phyloP scores from a whole-genome alignment of 1,139 yeast species.

The Saccharomyces hybrid region DNA sequence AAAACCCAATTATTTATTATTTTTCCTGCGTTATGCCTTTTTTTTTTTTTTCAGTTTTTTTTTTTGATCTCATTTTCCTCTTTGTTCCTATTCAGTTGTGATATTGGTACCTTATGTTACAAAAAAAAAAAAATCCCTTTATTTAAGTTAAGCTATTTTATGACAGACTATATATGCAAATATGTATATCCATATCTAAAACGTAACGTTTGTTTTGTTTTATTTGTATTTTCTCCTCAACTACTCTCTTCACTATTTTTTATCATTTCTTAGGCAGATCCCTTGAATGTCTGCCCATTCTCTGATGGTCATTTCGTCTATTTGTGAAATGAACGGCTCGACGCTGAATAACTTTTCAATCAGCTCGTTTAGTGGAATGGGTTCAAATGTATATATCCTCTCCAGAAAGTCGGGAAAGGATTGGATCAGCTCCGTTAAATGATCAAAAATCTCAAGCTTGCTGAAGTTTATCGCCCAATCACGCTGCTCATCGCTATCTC shows the following conservation, averaged over 20 bases:
- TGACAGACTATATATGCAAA: background rate
- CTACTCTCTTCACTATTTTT: background rate
- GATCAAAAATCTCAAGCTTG: slow-evolving; percentile 17
- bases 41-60: background rate
- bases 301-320: slow-evolving; percentile 26
- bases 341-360: slow-evolving; percentile 13
- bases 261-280: slow-evolving; percentile 20
- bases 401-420: slow-evolving; percentile 19
- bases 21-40: background rate
- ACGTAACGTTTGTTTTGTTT: slow-evolving; percentile 1
- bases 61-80: background rate
- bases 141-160: background rate
- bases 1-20: background rate
- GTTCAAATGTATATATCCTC: slow-evolving; percentile 26
- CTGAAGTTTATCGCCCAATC: slow-evolving; percentile 1
- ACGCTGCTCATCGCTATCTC: background rate
- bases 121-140: background rate
- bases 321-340: slow-evolving; percentile 25
- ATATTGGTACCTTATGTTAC: background rate
- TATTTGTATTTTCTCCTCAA: background rate
- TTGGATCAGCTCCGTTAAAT: slow-evolving; percentile 19
- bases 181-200: background rate
- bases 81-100: background rate
- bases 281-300: slow-evolving; percentile 31
- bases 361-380: slow-evolving; percentile 20